These are phyloP conservation scores for Elaeis guineensis DNA, from an alignment of 176 grass and related monocot species.

Conservation along the genomic window DNA sequence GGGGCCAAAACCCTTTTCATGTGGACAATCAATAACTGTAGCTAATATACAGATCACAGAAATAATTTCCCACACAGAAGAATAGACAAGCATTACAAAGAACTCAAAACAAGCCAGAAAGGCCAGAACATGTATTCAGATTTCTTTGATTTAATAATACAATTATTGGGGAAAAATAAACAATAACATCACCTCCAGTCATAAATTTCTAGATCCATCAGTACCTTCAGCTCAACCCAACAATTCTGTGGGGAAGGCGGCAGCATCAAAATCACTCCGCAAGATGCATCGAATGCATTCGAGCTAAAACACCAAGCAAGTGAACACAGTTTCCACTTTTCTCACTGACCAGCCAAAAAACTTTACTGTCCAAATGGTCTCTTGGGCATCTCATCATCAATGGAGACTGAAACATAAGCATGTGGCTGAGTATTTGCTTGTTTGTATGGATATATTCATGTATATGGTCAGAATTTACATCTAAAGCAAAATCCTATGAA, in stretches of 20 bases:
- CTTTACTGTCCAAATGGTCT: conserved; percentile 27
- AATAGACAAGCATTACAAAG: too few relatives aligned
- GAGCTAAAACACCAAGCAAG: conserved; percentile 7
- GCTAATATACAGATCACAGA: too few relatives aligned
- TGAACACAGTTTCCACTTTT: conserved; percentile 16
- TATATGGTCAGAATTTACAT: conserved; percentile 82
- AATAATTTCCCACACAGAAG: too few relatives aligned
- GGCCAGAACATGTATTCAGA: too few relatives aligned
- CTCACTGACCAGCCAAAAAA: conserved; percentile 7
- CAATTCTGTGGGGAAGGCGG: conserved; percentile 5
- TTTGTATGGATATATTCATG: conserved; percentile 22
- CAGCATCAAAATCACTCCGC: conserved; percentile 25
- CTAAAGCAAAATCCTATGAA: conserved; percentile 60
- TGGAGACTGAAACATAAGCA: conserved; percentile 24
- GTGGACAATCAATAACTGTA: too few relatives aligned
- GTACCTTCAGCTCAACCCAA: too few relatives aligned
- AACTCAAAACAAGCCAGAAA: too few relatives aligned
- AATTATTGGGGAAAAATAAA: too few relatives aligned
- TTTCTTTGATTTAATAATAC: too few relatives aligned
- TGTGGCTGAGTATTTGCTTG: conserved; percentile 20
- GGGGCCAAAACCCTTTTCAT: too few relatives aligned
- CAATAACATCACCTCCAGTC: not conserved
- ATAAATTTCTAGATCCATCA: too few relatives aligned
- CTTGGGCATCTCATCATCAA: conserved; percentile 26
- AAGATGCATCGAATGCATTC: conserved; percentile 13